These are phyloP conservation scores for Anacardium occidentale DNA, from an alignment of 345 rosid species.

Conservation along the genomic window DNA sequence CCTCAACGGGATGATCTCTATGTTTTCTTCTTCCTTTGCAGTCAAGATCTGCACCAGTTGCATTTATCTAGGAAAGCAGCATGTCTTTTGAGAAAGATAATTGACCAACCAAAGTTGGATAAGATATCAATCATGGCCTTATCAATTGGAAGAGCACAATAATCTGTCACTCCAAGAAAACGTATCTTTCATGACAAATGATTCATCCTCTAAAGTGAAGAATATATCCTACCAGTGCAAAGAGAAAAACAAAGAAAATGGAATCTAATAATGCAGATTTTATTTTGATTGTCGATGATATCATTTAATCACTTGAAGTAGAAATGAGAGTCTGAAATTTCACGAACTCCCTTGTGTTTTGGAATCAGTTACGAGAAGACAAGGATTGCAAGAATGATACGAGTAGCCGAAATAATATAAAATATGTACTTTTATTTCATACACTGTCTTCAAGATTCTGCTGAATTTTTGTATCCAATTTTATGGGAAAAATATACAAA, in stretches of 20 bases:
- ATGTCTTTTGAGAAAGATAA: not conserved
- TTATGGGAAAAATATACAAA: slow-evolving; percentile 11
- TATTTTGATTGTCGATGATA: not conserved
- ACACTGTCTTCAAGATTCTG: not conserved
- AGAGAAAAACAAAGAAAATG: not conserved
- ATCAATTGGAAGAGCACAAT: not conserved
- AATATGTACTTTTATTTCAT: not conserved
- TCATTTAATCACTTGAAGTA: not conserved
- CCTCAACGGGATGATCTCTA: not conserved
- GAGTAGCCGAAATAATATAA: not conserved
- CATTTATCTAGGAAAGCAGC: not conserved
- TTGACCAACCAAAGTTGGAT: too few species aligned
- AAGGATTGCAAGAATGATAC: not conserved
- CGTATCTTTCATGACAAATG: not conserved
- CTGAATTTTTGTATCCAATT: not conserved
- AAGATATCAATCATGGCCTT: not conserved
- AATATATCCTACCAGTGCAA: not conserved
- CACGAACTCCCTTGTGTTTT: not conserved
- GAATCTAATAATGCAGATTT: not conserved
- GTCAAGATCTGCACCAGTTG: not conserved
- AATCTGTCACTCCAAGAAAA: not conserved
- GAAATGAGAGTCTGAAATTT: not conserved
- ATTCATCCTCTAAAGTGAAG: not conserved
- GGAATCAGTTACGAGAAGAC: not conserved
- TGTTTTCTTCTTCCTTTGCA: not conserved